A percentile compares a stretch with the other conserved stretches of the same genome.
Evolutionary conservation across 2,329 filamentous ascomycete genomes (phyloP).

Genomic region (Scytalidium sp.): DNA sequence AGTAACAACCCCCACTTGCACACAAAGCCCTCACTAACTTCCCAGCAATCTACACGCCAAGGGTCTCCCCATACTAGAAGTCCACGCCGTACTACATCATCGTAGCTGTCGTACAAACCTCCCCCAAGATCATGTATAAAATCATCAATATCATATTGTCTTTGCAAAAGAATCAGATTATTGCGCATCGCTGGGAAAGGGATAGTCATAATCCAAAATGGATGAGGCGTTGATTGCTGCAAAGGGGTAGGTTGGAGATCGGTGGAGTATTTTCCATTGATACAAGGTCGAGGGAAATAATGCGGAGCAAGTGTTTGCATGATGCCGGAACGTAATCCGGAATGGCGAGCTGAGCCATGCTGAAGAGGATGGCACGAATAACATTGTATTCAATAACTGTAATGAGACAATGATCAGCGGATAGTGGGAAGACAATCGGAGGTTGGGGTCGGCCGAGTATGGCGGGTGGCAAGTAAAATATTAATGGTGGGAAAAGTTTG

Average conservation of each 20-base stretch:
- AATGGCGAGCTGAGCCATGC: constrained; percentile 12
- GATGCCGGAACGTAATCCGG: constrained; percentile 1
- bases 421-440: constrained; percentile 7
- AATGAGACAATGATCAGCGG: constrained; percentile 11
- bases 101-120: constrained; percentile 10
- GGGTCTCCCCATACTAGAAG: constrained; percentile 40
- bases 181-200: constrained; percentile 11
- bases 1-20: constrained; percentile 42
- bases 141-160: constrained; percentile 8
- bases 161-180: constrained; percentile 9
- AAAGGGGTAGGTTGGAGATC: constrained; percentile 9
- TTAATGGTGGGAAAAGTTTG: constrained; percentile 1
- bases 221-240: constrained; percentile 7
- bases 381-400: constrained; percentile 12
- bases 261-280: constrained; percentile 3
- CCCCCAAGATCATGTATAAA: constrained; percentile 7
- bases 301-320: constrained; percentile 4
- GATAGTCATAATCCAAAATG: constrained; percentile 12
- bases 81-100: constrained; percentile 9
- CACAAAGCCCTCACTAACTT: constrained; percentile 40
- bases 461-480: constrained; percentile 1
- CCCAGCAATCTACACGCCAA: constrained; percentile 42
- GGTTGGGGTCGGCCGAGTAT: background rate
- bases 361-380: constrained; percentile 11
- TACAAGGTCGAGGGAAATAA: background rate